phyloP scores from a whole-genome alignment of 495 filamentous ascomycete species.

The Penicillium subrubescens region DNA sequence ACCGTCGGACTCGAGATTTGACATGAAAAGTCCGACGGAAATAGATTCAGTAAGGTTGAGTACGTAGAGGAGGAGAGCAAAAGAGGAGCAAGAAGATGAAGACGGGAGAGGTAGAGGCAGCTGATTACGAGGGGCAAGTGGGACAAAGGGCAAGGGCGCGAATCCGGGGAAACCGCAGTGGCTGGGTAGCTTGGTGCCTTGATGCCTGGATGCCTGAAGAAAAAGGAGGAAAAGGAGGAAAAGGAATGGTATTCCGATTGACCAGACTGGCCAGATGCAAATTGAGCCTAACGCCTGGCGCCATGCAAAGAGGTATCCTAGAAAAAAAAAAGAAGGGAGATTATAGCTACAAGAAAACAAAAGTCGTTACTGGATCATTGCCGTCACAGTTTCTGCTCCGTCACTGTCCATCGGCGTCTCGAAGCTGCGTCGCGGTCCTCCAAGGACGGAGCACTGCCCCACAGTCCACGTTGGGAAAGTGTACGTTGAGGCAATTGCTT shows the following conservation, averaged over 20 bases:
- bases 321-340: conserved; percentile 3
- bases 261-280: neutral
- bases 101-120: neutral
- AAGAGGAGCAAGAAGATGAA: neutral
- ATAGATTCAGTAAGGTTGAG: neutral
- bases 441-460: conserved; percentile 41
- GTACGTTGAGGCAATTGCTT: conserved; percentile 39
- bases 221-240: neutral
- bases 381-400: conserved; percentile 41
- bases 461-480: conserved; percentile 45
- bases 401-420: conserved; percentile 49
- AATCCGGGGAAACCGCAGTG: conserved; percentile 19
- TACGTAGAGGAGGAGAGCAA: no score
- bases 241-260: neutral
- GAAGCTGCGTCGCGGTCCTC: conserved; percentile 34
- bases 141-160: conserved; percentile 2
- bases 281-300: conserved; percentile 10
- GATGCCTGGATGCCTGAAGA: conserved; percentile 3
- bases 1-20: conserved; percentile 35
- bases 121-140: conserved; percentile 13
- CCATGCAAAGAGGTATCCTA: conserved; percentile 35
- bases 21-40: conserved; percentile 26
- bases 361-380: conserved; percentile 1
- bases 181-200: conserved; percentile 18
- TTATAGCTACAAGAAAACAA: conserved; percentile 5